Conservation (phyloP, 169 alveolate genomes). For the Cryptosporidium viatorum region DNA sequence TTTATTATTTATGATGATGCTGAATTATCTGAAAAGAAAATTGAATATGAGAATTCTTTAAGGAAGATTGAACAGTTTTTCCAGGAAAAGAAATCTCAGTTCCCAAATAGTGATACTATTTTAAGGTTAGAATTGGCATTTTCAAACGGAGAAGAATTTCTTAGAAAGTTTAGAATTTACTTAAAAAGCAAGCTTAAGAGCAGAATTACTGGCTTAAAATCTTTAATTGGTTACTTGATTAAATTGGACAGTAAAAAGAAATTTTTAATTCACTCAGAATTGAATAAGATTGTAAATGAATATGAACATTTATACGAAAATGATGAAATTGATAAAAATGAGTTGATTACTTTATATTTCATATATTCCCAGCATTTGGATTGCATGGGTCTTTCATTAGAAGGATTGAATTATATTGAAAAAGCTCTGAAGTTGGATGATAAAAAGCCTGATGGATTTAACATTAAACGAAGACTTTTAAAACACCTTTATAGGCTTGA, state of each 20-base stretch:
- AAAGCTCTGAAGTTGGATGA: conserved; percentile 68
- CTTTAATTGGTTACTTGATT: conserved; percentile 1
- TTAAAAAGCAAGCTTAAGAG: conserved; percentile 1
- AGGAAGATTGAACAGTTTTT: neutral
- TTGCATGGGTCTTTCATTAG: conserved; percentile 46
- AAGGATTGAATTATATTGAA: conserved; percentile 71
- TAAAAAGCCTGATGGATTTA: conserved; percentile 68
- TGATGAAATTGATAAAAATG: neutral
- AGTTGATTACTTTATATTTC: conserved; percentile 13
- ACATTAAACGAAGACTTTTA: conserved; percentile 74
- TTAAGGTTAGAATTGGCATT: conserved; percentile 23
- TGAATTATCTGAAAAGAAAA: neutral
- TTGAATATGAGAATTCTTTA: conserved; percentile 4
- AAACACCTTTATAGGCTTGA: conserved; percentile 77
- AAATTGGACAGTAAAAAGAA: conserved; percentile 4
- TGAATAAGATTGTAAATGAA: conserved; percentile 4
- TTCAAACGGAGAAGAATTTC: neutral
- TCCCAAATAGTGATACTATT: conserved; percentile 44
- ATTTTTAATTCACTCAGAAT: neutral
- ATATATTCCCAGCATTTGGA: conserved; percentile 78
- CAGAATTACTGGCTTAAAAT: conserved; percentile 8
- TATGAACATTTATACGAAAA: neutral
- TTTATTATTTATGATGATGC: neutral
- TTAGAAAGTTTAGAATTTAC: conserved; percentile 12
- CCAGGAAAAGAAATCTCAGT: conserved; percentile 5